Percentiles rank a stretch among this genome's conserved stretches.
Evolutionary conservation across 306 rosid genomes (phyloP).

Genomic region (Trifolium repens): DNA sequence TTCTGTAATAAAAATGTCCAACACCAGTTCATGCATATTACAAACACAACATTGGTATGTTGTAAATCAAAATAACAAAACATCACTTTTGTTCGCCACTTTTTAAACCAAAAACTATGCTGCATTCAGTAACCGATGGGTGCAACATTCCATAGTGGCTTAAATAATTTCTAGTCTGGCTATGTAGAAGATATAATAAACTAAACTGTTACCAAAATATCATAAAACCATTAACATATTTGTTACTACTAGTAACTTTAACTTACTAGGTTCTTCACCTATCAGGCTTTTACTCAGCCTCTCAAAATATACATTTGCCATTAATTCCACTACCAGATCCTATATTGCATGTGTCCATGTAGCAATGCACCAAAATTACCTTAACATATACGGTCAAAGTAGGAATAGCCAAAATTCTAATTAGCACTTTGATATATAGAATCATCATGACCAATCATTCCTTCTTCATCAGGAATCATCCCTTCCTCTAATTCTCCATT

Average conservation of each 20-base stretch:
- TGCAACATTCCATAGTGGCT: slow-evolving; percentile 7
- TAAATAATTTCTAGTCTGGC: slow-evolving; percentile 29
- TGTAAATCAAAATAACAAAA: neutral
- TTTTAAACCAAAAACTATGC: neutral
- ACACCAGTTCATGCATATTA: neutral
- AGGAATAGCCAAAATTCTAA: slow-evolving; percentile 17
- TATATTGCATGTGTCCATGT: slow-evolving; percentile 40
- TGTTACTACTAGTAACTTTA: neutral
- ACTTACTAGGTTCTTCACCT: slow-evolving; percentile 10
- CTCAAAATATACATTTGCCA: slow-evolving; percentile 50
- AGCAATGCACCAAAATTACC: slow-evolving; percentile 41
- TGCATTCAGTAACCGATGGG: neutral
- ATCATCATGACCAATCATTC: slow-evolving; percentile 63
- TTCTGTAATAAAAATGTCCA: neutral
- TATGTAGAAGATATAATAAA: slow-evolving; percentile 18
- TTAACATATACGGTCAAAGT: slow-evolving; percentile 2
- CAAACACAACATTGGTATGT: slow-evolving; percentile 6
- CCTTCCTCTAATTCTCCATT: slow-evolving; percentile 81
- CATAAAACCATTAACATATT: slow-evolving; percentile 5
- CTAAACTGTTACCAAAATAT: slow-evolving; percentile 27
- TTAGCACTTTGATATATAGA: slow-evolving; percentile 26
- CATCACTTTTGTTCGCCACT: neutral
- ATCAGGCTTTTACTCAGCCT: slow-evolving; percentile 43
- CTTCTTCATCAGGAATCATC: slow-evolving; percentile 80
- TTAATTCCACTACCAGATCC: slow-evolving; percentile 40